Conservation (phyloP, 345 rosid species). For the Melaleuca alternifolia region DNA sequence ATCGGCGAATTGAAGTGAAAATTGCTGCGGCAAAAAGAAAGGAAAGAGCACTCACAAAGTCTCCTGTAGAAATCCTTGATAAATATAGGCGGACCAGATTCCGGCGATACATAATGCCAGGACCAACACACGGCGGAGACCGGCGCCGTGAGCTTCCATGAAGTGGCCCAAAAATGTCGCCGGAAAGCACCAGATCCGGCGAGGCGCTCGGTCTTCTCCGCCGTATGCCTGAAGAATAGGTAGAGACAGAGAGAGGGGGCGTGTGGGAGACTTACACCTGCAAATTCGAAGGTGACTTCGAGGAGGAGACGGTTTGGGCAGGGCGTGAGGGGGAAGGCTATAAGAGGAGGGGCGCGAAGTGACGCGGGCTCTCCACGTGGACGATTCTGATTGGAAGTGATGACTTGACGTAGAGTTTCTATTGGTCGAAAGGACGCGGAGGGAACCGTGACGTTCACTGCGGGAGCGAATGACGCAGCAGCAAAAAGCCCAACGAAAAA, state of each 20-base stretch:
- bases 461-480: not conserved
- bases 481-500: no score
- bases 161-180: constrained; percentile 2
- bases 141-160: constrained; percentile 64
- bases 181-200: not conserved
- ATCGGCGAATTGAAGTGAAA: not conserved
- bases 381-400: constrained; percentile 7
- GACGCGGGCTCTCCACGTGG: constrained; percentile 49
- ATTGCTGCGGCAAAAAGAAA: not conserved
- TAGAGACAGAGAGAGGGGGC: not conserved
- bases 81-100: constrained; percentile 93
- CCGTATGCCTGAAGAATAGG: not conserved
- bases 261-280: not conserved
- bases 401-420: constrained; percentile 9
- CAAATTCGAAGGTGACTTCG: not conserved
- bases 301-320: not conserved
- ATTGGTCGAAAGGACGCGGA: constrained; percentile 38
- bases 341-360: constrained; percentile 22
- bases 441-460: not conserved
- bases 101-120: constrained; percentile 87
- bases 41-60: constrained; percentile 47
- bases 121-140: constrained; percentile 55
- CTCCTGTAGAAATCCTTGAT: constrained; percentile 95
- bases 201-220: not conserved
- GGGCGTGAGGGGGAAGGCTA: not conserved